Evolutionary conservation across 169 alveolate species (phyloP).

Genomic region (Eimeria necatrix): DNA sequence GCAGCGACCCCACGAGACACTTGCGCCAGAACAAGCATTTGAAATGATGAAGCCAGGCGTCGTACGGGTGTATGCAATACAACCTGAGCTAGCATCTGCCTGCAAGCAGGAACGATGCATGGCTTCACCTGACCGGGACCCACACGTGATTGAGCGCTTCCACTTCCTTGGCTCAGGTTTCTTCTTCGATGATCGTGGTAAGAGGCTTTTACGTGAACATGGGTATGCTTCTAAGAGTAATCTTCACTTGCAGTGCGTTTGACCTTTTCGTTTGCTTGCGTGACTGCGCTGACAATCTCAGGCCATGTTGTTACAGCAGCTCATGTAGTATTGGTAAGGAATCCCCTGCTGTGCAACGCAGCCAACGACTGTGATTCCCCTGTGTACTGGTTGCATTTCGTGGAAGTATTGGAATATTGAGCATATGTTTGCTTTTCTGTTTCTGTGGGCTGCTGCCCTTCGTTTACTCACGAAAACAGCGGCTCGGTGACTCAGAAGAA

Average conservation of each 20-base stretch:
- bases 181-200: slow-evolving; percentile 53
- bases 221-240: background rate
- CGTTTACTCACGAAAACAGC: background rate
- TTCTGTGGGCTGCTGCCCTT: too few species aligned
- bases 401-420: too few species aligned
- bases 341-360: background rate
- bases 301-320: slow-evolving; percentile 68
- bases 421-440: too few species aligned
- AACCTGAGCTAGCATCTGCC: background rate
- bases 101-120: background rate
- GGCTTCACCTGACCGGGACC: background rate
- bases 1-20: background rate
- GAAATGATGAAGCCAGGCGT: slow-evolving; percentile 23
- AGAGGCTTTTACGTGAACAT: background rate
- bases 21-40: slow-evolving; percentile 17
- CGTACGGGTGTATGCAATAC: slow-evolving; percentile 48
- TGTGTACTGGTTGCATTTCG: too few species aligned
- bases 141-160: background rate
- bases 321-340: slow-evolving; percentile 56
- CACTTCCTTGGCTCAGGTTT: slow-evolving; percentile 61
- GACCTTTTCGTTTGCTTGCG: background rate
- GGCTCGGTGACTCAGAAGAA: background rate
- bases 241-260: background rate
- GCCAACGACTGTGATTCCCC: too few species aligned
- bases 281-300: background rate